Percentiles rank a stretch among this genome's conserved stretches.
Evolutionary conservation across 768 basidiomycete species (phyloP).

Genomic region (Naganishia vishniacii): DNA sequence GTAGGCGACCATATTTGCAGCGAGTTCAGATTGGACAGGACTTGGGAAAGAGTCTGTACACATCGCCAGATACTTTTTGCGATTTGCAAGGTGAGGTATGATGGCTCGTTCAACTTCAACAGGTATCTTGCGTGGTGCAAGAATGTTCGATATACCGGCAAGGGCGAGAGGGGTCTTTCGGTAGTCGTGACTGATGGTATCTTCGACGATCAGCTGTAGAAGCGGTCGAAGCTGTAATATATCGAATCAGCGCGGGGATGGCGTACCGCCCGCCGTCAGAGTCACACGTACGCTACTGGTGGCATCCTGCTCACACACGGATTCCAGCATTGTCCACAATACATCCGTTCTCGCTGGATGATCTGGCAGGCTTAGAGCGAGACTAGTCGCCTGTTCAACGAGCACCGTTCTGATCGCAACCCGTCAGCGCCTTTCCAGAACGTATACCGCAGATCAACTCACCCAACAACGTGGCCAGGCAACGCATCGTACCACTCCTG

Average conservation of each 20-base stretch:
- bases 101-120: background rate
- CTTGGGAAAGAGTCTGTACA: too few relatives aligned
- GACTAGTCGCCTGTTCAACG: background rate
- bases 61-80: conserved; percentile 12
- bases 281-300: background rate
- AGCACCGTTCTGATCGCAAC: background rate
- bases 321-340: conserved; percentile 8
- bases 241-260: too few relatives aligned
- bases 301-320: background rate
- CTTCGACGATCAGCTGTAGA: background rate
- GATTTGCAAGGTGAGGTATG: conserved; percentile 7
- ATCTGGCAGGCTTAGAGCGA: conserved; percentile 4
- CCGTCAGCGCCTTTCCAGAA: background rate
- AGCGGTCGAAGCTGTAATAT: background rate
- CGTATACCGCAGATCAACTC: background rate
- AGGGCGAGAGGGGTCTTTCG: background rate
- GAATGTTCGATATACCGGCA: background rate
- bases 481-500: conserved; percentile 18
- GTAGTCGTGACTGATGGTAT: background rate
- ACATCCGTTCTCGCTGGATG: conserved; percentile 2
- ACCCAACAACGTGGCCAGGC: conserved; percentile 6
- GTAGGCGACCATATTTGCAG: conserved; percentile 1
- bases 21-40: background rate
- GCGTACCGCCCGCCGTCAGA: too few relatives aligned
- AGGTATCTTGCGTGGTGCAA: background rate